Evolutionary conservation across 2,329 filamentous ascomycete genomes (phyloP).

Genomic region (Fusarium haematococcum): DNA sequence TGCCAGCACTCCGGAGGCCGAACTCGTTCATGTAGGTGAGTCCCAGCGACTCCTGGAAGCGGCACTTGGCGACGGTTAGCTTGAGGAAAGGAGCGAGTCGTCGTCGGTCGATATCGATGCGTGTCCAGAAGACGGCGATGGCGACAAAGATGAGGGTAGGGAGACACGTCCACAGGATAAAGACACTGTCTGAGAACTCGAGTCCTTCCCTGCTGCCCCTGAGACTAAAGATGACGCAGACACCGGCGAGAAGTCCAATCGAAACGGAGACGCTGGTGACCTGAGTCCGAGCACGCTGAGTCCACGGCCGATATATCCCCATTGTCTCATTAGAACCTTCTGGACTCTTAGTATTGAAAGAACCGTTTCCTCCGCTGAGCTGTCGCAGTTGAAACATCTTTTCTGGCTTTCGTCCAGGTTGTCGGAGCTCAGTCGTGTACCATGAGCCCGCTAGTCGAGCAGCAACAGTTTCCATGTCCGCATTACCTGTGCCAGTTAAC

Average conservation of each 20-base stretch:
- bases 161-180: constrained; percentile 43
- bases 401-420: constrained; percentile 35
- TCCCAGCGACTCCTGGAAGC: constrained; percentile 42
- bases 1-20: constrained; percentile 38
- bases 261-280: constrained; percentile 26
- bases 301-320: constrained; percentile 44
- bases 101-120: constrained; percentile 43
- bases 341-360: constrained; percentile 20
- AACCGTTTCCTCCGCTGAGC: constrained; percentile 33
- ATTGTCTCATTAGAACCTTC: constrained; percentile 19
- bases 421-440: constrained; percentile 43
- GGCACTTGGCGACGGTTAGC: constrained; percentile 31
- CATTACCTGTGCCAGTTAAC: constrained; percentile 40
- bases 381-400: constrained; percentile 44
- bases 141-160: constrained; percentile 40
- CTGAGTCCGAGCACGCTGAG: constrained; percentile 29
- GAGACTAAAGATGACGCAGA: constrained; percentile 39
- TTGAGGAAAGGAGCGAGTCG: constrained; percentile 44
- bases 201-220: constrained; percentile 35
- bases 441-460: constrained; percentile 43
- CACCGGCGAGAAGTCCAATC: constrained; percentile 29
- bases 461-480: constrained; percentile 37
- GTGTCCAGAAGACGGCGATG: constrained; percentile 37
- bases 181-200: constrained; percentile 30
- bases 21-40: constrained; percentile 47